phyloP scores from a whole-genome alignment of 1,284 basidiomycete species.

The Tranzscheliella williamsii region DNA sequence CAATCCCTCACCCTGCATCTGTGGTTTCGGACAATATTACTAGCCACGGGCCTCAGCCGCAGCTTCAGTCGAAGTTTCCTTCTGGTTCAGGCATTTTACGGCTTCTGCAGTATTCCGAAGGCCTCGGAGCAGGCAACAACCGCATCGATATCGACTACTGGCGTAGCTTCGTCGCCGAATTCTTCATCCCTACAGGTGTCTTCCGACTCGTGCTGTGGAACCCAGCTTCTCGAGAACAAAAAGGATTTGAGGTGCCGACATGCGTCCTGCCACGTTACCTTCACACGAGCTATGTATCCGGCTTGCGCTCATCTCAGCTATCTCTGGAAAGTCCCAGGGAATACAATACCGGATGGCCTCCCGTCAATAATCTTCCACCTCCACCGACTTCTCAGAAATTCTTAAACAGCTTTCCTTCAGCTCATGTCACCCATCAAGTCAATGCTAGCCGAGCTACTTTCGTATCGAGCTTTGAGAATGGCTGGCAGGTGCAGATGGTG shows the following conservation, averaged over 20 bases:
- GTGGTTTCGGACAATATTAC: too few species aligned
- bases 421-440: constrained; percentile 41
- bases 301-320: constrained; percentile 20
- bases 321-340: constrained; percentile 41
- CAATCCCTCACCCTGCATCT: too few species aligned
- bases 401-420: constrained; percentile 35
- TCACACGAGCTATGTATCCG: constrained; percentile 45
- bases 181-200: constrained; percentile 35
- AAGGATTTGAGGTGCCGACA: constrained; percentile 44
- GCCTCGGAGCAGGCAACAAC: constrained; percentile 14
- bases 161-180: constrained; percentile 39
- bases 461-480: constrained; percentile 34
- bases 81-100: constrained; percentile 29
- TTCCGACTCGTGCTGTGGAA: constrained; percentile 44
- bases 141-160: constrained; percentile 40
- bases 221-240: constrained; percentile 41
- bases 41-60: constrained; percentile 26
- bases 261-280: constrained; percentile 42
- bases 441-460: constrained; percentile 28
- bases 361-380: constrained; percentile 24
- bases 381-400: constrained; percentile 26
- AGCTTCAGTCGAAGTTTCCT: constrained; percentile 25
- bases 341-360: constrained; percentile 31
- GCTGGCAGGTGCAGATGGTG: constrained; percentile 46
- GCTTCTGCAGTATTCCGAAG: constrained; percentile 41